Percentiles rank a stretch among this genome's conserved stretches.
Conservation (phyloP, 176 grass and related monocot species). For the Aegilops longissima region DNA sequence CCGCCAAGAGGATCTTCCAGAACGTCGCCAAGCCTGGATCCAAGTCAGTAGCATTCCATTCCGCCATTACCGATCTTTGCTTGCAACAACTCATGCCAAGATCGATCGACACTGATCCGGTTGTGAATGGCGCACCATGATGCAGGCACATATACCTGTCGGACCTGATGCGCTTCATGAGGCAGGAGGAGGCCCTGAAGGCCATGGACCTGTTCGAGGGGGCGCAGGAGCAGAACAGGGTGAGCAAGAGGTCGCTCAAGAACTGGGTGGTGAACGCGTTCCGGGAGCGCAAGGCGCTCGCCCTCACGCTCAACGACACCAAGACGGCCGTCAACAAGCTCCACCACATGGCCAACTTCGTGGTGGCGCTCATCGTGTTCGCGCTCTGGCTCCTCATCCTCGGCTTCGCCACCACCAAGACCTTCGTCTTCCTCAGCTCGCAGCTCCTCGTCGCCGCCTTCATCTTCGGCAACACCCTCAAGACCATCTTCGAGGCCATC, state of each 20-base stretch:
- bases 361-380: constrained; percentile 65
- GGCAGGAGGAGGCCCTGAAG: constrained; percentile 72
- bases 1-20: constrained; percentile 87
- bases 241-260: constrained; percentile 81
- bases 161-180: constrained; percentile 88
- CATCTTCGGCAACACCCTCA: constrained; percentile 95
- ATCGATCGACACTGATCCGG: background rate
- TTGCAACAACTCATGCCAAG: background rate
- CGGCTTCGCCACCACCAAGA: constrained; percentile 71
- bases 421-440: constrained; percentile 88
- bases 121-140: background rate
- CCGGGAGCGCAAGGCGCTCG: constrained; percentile 84
- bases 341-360: constrained; percentile 89
- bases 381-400: constrained; percentile 84
- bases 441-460: constrained; percentile 80
- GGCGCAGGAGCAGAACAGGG: constrained; percentile 64
- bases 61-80: background rate
- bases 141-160: constrained; percentile 86
- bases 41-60: constrained; percentile 47
- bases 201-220: constrained; percentile 89
- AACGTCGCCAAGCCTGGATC: constrained; percentile 76
- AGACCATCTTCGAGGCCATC: constrained; percentile 92
- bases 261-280: constrained; percentile 92
- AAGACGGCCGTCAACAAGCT: constrained; percentile 97
- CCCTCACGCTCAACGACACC: constrained; percentile 98